Base-by-base conservation (phyloP, 495 filamentous ascomycete species). In the Neurospora intermedia region DNA sequence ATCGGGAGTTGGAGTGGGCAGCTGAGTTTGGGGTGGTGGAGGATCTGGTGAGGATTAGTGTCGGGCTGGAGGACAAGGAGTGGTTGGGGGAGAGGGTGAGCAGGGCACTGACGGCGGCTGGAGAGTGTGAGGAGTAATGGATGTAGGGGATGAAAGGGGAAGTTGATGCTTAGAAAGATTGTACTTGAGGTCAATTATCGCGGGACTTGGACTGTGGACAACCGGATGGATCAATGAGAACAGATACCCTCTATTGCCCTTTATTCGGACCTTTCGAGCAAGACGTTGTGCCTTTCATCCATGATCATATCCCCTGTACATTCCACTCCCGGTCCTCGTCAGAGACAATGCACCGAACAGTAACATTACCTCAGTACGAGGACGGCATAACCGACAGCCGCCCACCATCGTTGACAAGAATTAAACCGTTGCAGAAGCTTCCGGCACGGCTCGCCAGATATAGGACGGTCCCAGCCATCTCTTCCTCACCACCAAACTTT, bases 391-490 rank as follows among this genome's bases (percentile, higher is more conserved):
- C 77, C 10, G 78, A 72, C 48, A 89, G 35, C 31, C 88, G 77
- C 0, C 90, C 90, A 2, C 89, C 89, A 78, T 91, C 89, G 3
- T 78, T 79, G 5, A 90, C 71, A 13, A 89, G 73, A 38, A 89
- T 81, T n/a, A 76, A 81, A 1, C 90, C 89, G 73, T 89, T 90
- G 69, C 82, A 84, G 78, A 86, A 92, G 0, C 84, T 83, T 2
- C 90, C 89, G 2, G 88, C 85, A 20, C 84, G 83, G 54, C 86
- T 86, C 0, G 86, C 82, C 31, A 91, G 78, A 75, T 86, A 90
- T 70, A 90, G 75, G n/a, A 89, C 79, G 0, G 78, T 75, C 8
- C 87, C 89, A 0, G 84, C 87, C 82, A 91, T 87, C 73, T 91
- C 89, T 75, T 91, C 86, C 5, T 85, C 81, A 0, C 78, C 81